Evolutionary conservation across 202 grass and related monocot genomes (phyloP).

Genomic region (Saccharum hybrid): DNA sequence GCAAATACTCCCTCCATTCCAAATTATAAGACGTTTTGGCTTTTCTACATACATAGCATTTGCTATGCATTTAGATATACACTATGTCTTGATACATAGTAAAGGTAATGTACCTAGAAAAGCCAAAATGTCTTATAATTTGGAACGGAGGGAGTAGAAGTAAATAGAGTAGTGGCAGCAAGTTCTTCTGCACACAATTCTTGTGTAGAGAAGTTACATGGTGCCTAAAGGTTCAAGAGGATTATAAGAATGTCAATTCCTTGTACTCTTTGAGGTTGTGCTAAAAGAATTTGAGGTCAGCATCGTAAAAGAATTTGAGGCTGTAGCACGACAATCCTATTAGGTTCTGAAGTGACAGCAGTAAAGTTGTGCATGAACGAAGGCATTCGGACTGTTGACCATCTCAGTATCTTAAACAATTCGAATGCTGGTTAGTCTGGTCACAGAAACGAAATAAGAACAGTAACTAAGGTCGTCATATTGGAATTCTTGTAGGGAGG

Average conservation of each 20-base stretch:
- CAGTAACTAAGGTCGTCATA: background rate
- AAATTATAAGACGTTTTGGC: too few species aligned
- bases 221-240: background rate
- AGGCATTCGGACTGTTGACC: background rate
- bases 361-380: background rate
- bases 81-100: too few species aligned
- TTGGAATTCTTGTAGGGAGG: slow-evolving; percentile 1
- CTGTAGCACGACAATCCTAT: background rate
- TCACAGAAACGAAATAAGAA: background rate
- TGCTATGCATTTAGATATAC: too few species aligned
- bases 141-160: background rate
- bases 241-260: background rate
- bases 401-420: slow-evolving; percentile 7
- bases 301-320: background rate
- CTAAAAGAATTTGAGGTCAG: background rate
- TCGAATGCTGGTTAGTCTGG: background rate
- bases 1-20: too few species aligned
- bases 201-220: background rate
- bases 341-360: background rate
- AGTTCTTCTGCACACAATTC: background rate
- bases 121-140: too few species aligned
- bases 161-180: background rate
- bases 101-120: too few species aligned
- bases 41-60: too few species aligned
- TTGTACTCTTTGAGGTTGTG: background rate